Percentiles rank a stretch among this genome's conserved stretches.
Conservation (phyloP, 805 yeast species). For the Nakazawaea ambrosiae region DNA sequence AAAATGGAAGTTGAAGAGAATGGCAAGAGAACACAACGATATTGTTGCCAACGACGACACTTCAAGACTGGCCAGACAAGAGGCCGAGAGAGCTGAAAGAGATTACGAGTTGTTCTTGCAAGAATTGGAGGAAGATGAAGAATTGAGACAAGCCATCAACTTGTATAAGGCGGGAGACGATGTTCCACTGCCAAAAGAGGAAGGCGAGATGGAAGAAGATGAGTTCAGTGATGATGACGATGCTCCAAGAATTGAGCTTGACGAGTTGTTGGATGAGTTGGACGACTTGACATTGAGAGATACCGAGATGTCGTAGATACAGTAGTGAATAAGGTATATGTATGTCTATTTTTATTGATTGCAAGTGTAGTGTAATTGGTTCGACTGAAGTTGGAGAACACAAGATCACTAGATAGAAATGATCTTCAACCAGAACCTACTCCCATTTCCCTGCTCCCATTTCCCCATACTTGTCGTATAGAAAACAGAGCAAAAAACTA, state of each 20-base stretch:
- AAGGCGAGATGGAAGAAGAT: conserved; percentile 35
- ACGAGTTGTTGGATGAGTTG: conserved; percentile 89
- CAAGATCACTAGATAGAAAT: too few species aligned
- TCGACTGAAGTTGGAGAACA: too few species aligned
- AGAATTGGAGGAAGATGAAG: conserved; percentile 95
- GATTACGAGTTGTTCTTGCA: conserved; percentile 95
- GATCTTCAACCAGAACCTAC: too few species aligned
- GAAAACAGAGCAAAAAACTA: too few species aligned
- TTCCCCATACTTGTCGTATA: too few species aligned
- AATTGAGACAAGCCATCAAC: conserved; percentile 85
- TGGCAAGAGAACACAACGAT: conserved; percentile 94
- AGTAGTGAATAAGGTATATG: not conserved
- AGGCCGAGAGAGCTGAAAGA: conserved; percentile 84
- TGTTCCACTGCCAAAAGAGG: conserved; percentile 20
- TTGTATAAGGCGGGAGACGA: conserved; percentile 61
- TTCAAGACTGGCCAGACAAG: conserved; percentile 76
- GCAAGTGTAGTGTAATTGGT: too few species aligned
- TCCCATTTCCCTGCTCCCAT: too few species aligned
- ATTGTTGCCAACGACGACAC: conserved; percentile 61
- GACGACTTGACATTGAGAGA: conserved; percentile 88
- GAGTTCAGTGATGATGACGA: conserved; percentile 58
- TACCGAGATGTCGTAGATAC: conserved; percentile 11
- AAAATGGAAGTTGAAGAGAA: conserved; percentile 90
- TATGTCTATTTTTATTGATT: too few species aligned
- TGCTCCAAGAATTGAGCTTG: conserved; percentile 84